Conservation (phyloP, 1,139 yeast species). For the Protomyces pachydermus region DNA sequence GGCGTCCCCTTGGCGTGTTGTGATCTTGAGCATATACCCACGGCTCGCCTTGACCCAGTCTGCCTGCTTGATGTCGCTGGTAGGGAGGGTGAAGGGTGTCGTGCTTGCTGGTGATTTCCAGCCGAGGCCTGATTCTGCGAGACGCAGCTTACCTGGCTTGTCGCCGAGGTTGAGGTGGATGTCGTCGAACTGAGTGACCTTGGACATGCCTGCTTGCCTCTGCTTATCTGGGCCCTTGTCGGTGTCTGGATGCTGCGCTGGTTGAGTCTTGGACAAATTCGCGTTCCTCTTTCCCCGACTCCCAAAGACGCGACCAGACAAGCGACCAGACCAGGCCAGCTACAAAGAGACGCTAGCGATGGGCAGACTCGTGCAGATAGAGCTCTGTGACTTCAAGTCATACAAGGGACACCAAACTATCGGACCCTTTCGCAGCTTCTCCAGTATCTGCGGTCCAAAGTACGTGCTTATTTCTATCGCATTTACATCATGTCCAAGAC, state of each 20-base stretch:
- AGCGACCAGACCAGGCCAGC: not conserved
- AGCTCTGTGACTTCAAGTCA: slow-evolving; percentile 82
- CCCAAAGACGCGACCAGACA: not conserved
- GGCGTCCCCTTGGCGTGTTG: slow-evolving; percentile 82
- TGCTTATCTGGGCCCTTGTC: not conserved
- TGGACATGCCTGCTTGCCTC: not conserved
- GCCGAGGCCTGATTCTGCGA: slow-evolving; percentile 92
- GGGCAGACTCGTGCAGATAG: slow-evolving; percentile 75
- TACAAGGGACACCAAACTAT: slow-evolving; percentile 70
- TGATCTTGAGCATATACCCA: slow-evolving; percentile 83
- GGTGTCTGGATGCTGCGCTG: not conserved
- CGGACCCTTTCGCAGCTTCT: slow-evolving; percentile 69
- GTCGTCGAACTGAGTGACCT: slow-evolving; percentile 63
- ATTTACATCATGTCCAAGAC: not conserved
- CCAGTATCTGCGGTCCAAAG: slow-evolving; percentile 94
- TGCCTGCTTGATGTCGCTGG: slow-evolving; percentile 72
- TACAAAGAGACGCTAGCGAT: slow-evolving; percentile 39
- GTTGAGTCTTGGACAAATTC: not conserved
- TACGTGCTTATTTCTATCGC: slow-evolving; percentile 43
- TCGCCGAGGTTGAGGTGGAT: slow-evolving; percentile 84
- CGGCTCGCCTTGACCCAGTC: slow-evolving; percentile 92
- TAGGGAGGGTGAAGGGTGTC: slow-evolving; percentile 72
- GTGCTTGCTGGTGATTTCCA: slow-evolving; percentile 63
- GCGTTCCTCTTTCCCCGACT: not conserved
- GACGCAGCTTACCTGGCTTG: slow-evolving; percentile 80